Base-by-base conservation (phyloP, 306 rosid genomes). In the Dicorynia guianensis region DNA sequence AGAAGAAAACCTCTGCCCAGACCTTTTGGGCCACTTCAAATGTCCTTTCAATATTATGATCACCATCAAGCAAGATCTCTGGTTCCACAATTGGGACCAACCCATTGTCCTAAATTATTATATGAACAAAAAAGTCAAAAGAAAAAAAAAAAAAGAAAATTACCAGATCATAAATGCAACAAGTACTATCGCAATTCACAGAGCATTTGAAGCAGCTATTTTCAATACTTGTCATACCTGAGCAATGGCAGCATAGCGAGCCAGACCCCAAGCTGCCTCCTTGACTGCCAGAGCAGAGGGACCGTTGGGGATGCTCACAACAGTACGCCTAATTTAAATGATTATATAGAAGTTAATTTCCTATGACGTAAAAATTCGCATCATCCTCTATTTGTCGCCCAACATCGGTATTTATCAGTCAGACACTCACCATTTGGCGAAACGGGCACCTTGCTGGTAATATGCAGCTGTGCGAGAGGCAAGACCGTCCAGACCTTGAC, bases 81-180 rank as follows among this genome's bases (percentile, higher is more conserved):
- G 98, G 98, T 89, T 94, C 98, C 57, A 94, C 97, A 61, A 94
- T 94, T 71, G 98, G 98, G 82, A 87, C 94, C 89, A 89, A 79
- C 11, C 94, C 94, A 75, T 80, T 89, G 50, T 89, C 94, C 94
- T 89, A 46, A 52, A 68, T n/a, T 46, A 52, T 38, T 56, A 66
- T 40, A 39, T 73, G 33, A 19, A 25, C 30, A 25, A 25, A 2
- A n/a, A n/a, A n/a, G n/a, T n/a, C n/a, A n/a, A n/a, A 25, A 25
- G 30, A 1, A 25, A 25, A 25, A 2, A 25, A 25, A 70, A 70
- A 50, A 59, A 75, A n/a, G 71, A 39, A 13, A 15, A 71, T 68
- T 3, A 13, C 25, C 56, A 35, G 19, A 25, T 46, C 25, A 47
- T 40, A 73, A 35, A 17, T 18, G 49, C 69, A 42, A 43, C 60